A percentile compares a stretch with the other conserved stretches of the same genome.
Evolutionary conservation across 2,329 filamentous ascomycete species (phyloP).

Genomic region (Claviceps africana): DNA sequence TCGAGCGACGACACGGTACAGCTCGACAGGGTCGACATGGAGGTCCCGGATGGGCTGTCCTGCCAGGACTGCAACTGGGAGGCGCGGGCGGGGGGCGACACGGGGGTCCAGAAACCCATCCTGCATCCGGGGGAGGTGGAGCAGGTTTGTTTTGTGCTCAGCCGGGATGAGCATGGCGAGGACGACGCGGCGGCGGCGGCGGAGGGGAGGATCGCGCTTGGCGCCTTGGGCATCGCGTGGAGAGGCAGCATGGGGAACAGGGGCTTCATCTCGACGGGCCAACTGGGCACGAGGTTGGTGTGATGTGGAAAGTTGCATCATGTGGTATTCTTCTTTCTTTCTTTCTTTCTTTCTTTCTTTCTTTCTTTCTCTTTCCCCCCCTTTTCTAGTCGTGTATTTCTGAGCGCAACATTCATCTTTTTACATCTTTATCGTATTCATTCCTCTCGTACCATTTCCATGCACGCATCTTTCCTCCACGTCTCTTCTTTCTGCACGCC

Average conservation of each 20-base stretch:
- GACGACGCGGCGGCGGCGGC: constrained; percentile 34
- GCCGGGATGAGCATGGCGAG: constrained; percentile 11
- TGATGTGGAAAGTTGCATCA: not conserved
- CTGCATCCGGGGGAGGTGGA: constrained; percentile 50
- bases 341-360: not conserved
- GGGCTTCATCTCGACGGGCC: constrained; percentile 78
- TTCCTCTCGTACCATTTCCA: not conserved
- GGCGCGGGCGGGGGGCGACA: constrained; percentile 4
- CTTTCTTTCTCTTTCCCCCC: not conserved
- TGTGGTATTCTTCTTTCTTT: not conserved
- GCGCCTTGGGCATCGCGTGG: constrained; percentile 79
- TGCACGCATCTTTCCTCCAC: no score
- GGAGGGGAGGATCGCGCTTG: constrained; percentile 54
- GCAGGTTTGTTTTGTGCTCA: constrained; percentile 50
- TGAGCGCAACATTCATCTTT: no score
- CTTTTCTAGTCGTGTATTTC: no score
- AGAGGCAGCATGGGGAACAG: constrained; percentile 77
- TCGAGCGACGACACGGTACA: constrained; percentile 72
- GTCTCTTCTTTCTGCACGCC: no score
- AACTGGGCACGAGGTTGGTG: constrained; percentile 43
- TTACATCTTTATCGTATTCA: not conserved
- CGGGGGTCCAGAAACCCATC: constrained; percentile 31
- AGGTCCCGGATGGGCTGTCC: constrained; percentile 35
- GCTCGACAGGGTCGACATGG: constrained; percentile 51
- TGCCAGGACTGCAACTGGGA: constrained; percentile 47